Base-by-base conservation (phyloP, 257 asterid species). In the Euphrasia confusa region DNA sequence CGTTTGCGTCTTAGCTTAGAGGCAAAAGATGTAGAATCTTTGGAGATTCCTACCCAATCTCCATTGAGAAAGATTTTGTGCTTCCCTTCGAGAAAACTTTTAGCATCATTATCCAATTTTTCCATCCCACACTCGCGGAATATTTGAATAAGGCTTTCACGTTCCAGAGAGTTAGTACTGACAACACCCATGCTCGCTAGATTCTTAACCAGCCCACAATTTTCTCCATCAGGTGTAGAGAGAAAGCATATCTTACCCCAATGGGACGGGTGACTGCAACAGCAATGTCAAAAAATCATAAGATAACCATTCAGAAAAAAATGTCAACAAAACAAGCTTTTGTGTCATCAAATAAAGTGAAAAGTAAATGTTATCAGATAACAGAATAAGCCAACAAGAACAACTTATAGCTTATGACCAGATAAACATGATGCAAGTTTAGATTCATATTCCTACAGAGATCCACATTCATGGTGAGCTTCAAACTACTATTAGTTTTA, bases 201-300 rank as follows among this genome's bases (percentile, higher is more conserved):
- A 78, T 93, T 93, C 76, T 93, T 89, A 12, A 93, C 96, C 48
- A 93, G 82, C 61, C 99, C 99, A 78, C 97, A 89, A 68, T 89
- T 93, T 81, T 93, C 99, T 68, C 99, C 99, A 62, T 93, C 97
- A 4, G 99, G 89, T 5, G 96, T 93, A 5, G 99, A 89, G 71
- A 93, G 94, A 75, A 76, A 87, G 78, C 99, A 93, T 24, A 93
- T 68, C 84, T 80, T 89, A 59, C 97, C 99, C 99, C 97, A 89
- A 72, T 93, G 96, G 54, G 99, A 93, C 64, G 95, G 97, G 69
- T 93, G 95, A 35, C 97, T 91, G 86, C 72, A 80, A 24, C 53
- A 69, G 54, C 57, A 63, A 60, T 53, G 26, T 67, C n/a, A 69
- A 69, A 35, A 35, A 67, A 50, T 58, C 71, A 65, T 60, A 53